Percentiles rank a stretch among this genome's conserved stretches.
Evolutionary conservation across 164 flowering plant genomes (phyloP).

Genomic region (Stephania cephalantha): DNA sequence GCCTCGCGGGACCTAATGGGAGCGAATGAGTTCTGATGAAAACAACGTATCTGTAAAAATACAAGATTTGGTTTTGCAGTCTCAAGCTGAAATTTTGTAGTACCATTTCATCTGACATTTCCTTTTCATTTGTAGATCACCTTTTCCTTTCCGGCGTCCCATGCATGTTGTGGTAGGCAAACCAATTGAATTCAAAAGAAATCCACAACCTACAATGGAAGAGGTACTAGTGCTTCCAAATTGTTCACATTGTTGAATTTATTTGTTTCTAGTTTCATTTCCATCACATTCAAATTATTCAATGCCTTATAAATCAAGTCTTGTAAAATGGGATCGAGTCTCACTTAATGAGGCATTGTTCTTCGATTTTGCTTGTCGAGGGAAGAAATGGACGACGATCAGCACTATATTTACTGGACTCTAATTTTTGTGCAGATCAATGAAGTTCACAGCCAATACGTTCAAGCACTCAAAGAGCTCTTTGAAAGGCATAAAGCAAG

Average conservation of each 20-base stretch:
- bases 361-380: too few relatives aligned
- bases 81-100: background rate
- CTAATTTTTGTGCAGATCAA: constrained; percentile 34
- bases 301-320: background rate
- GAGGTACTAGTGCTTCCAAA: constrained; percentile 45
- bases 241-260: background rate
- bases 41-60: too few relatives aligned
- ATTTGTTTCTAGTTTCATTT: background rate
- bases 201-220: constrained; percentile 57
- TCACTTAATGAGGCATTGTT: too few relatives aligned
- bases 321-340: background rate
- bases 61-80: background rate
- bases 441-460: constrained; percentile 55
- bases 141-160: constrained; percentile 57
- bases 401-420: too few relatives aligned
- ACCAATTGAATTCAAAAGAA: constrained; percentile 66
- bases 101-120: background rate
- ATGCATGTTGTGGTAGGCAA: constrained; percentile 81
- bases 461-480: constrained; percentile 53
- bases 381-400: background rate
- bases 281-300: background rate
- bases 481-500: constrained; percentile 68
- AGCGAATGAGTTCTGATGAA: too few relatives aligned
- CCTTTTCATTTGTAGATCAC: constrained; percentile 42
- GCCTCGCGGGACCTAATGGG: too few relatives aligned